Evolutionary conservation across 768 basidiomycete species (phyloP).

Genomic region (Mycena galopus): DNA sequence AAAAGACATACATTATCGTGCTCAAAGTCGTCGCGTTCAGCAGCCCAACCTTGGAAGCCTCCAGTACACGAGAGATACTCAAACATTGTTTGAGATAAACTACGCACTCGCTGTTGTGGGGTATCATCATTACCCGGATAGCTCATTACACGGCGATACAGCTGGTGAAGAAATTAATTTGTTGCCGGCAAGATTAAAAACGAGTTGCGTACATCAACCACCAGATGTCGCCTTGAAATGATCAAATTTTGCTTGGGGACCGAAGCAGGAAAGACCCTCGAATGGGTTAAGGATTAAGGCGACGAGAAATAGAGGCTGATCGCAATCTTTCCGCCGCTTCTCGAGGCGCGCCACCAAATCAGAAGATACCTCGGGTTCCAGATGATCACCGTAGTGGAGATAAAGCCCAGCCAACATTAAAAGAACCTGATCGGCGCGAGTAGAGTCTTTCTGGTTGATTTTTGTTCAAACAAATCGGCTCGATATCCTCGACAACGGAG

Average conservation of each 20-base stretch:
- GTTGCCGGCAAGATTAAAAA: not conserved
- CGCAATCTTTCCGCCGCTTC: constrained; percentile 9
- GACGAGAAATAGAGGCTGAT: constrained; percentile 15
- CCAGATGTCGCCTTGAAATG: not conserved
- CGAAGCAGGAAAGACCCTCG: not conserved
- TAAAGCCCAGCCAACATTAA: constrained; percentile 3
- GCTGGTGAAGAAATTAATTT: not conserved
- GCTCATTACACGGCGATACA: not conserved
- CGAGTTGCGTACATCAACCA: not conserved
- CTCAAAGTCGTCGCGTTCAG: too few relatives aligned
- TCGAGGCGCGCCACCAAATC: constrained; percentile 23
- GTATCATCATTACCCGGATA: not conserved
- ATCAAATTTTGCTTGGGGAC: not conserved
- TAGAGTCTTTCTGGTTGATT: not conserved
- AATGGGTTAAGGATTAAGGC: constrained; percentile 10
- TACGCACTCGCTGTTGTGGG: not conserved
- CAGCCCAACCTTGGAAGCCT: too few relatives aligned
- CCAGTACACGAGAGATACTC: too few relatives aligned
- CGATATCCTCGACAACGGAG: constrained; percentile 2
- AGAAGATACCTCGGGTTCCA: not conserved
- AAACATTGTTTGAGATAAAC: too few relatives aligned
- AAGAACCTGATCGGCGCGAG: not conserved
- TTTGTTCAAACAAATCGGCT: constrained; percentile 26
- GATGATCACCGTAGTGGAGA: constrained; percentile 14
- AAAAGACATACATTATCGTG: too few relatives aligned